A percentile compares a stretch with the other conserved stretches of the same genome.
phyloP scores from a whole-genome alignment of 192 early-diverging fungal genomes.

The Coemansia sp. region DNA sequence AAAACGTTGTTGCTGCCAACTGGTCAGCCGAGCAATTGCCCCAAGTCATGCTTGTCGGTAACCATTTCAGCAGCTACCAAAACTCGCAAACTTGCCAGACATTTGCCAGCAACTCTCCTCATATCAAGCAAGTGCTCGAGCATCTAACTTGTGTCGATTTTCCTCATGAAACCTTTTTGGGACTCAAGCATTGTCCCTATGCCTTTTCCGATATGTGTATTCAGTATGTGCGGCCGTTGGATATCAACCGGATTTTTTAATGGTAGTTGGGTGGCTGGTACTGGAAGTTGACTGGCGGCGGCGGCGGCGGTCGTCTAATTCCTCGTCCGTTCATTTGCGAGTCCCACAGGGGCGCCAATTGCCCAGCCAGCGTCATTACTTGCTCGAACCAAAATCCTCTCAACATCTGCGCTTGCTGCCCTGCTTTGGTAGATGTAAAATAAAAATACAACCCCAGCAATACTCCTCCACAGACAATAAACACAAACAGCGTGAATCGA shows the following conservation, averaged over 20 bases:
- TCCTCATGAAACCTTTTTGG: conserved; percentile 25
- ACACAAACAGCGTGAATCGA: conserved; percentile 13
- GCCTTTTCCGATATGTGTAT: conserved; percentile 45
- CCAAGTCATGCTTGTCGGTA: conserved; percentile 27
- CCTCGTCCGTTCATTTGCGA: neutral
- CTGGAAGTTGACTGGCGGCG: conserved; percentile 22
- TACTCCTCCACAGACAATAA: conserved; percentile 16
- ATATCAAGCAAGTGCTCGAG: conserved; percentile 13
- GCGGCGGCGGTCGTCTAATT: conserved; percentile 6
- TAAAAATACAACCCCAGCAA: conserved; percentile 34
- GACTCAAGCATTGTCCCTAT: conserved; percentile 32
- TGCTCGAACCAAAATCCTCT: conserved; percentile 32
- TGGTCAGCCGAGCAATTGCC: conserved; percentile 13
- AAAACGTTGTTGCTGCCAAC: conserved; percentile 40
- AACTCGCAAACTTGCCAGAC: conserved; percentile 16
- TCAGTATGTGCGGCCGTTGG: conserved; percentile 8
- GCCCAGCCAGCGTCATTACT: conserved; percentile 14
- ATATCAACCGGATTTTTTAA: neutral
- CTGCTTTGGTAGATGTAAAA: conserved; percentile 19
- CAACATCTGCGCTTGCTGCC: conserved; percentile 5
- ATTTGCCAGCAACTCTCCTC: conserved; percentile 20
- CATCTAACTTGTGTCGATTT: conserved; percentile 6
- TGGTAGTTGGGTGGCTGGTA: conserved; percentile 18
- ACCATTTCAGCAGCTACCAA: conserved; percentile 30
- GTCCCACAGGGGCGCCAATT: conserved; percentile 22